Conservation (phyloP, 345 rosid species). For the Litchi chinensis region DNA sequence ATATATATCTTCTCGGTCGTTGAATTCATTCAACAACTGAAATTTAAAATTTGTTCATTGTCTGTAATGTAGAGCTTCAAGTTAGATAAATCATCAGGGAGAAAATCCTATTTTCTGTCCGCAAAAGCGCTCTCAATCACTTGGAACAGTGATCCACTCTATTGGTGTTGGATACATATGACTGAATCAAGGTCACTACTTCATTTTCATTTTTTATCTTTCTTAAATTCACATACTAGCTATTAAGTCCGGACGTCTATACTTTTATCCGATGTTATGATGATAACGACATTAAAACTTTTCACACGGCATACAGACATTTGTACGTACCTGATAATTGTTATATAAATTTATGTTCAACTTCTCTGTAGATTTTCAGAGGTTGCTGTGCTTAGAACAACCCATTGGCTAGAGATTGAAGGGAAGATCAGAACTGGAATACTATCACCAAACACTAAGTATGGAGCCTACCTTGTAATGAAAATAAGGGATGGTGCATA, state of each 20-base stretch:
- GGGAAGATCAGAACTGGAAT: constrained; percentile 34
- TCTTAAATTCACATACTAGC: background rate
- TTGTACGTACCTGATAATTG: too few relatives aligned
- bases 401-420: constrained; percentile 40
- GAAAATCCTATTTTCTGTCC: constrained; percentile 49
- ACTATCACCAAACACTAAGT: constrained; percentile 39
- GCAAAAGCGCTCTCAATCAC: constrained; percentile 70
- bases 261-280: too few relatives aligned
- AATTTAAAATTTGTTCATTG: background rate
- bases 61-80: constrained; percentile 48
- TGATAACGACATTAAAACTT: too few relatives aligned
- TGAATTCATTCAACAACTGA: too few relatives aligned
- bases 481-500: constrained; percentile 28
- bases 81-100: constrained; percentile 62
- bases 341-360: background rate
- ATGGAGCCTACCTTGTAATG: constrained; percentile 43
- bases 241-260: too few relatives aligned
- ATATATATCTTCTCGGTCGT: too few relatives aligned
- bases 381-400: constrained; percentile 43
- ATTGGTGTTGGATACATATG: constrained; percentile 60
- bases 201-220: background rate
- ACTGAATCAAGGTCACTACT: constrained; percentile 55
- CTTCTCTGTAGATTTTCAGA: constrained; percentile 36
- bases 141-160: constrained; percentile 43
- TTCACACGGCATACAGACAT: too few relatives aligned